phyloP scores from a whole-genome alignment of 2,329 filamentous ascomycete genomes.

The Fusarium cyanostomum region DNA sequence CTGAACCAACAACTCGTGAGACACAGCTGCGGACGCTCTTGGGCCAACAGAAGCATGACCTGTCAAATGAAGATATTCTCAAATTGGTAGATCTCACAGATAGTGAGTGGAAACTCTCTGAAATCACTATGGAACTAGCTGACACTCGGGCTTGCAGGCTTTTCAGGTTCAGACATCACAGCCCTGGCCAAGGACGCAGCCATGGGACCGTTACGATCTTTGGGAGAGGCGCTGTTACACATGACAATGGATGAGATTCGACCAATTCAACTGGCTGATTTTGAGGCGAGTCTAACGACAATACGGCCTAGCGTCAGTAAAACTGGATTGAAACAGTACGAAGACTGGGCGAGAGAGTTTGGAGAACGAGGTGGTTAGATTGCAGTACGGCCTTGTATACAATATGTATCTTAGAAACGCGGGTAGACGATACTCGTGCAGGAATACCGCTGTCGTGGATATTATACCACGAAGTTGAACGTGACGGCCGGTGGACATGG shows the following conservation, averaged over 20 bases:
- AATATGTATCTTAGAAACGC: slow-evolving; percentile 22
- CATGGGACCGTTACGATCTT: slow-evolving; percentile 91
- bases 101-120: slow-evolving; percentile 62
- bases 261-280: slow-evolving; percentile 84
- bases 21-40: slow-evolving; percentile 82
- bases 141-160: slow-evolving; percentile 67
- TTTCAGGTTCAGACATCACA: slow-evolving; percentile 96
- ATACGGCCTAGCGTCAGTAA: slow-evolving; percentile 92
- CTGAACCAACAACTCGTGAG: slow-evolving; percentile 82
- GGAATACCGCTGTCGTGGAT: slow-evolving; percentile 5
- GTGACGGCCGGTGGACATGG: slow-evolving; percentile 7
- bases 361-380: slow-evolving; percentile 84
- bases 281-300: slow-evolving; percentile 81
- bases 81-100: slow-evolving; percentile 83
- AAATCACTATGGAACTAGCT: background rate
- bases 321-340: slow-evolving; percentile 85
- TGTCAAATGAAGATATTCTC: slow-evolving; percentile 77
- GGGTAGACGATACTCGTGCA: slow-evolving; percentile 1
- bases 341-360: slow-evolving; percentile 93
- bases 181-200: slow-evolving; percentile 96
- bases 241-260: slow-evolving; percentile 96
- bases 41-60: slow-evolving; percentile 84
- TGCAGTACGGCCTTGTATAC: slow-evolving; percentile 17
- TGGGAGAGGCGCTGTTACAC: slow-evolving; percentile 87
- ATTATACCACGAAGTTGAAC: background rate